Evolutionary conservation across 768 basidiomycete species (phyloP).

Genomic region (Mycena latifolia): DNA sequence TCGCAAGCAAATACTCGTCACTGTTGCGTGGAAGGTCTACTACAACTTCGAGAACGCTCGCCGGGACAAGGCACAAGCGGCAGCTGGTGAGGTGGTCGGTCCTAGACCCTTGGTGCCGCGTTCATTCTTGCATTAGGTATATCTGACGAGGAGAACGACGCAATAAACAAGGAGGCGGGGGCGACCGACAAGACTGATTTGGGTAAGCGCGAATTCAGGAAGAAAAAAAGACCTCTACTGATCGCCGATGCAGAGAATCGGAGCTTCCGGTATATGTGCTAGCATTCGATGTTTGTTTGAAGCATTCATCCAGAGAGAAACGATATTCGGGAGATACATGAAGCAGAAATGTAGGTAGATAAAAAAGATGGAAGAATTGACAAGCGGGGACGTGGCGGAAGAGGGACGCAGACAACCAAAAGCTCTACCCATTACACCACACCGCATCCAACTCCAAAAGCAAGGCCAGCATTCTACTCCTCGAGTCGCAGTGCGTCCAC

Average conservation of each 20-base stretch:
- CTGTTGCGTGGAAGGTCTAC: slow-evolving; percentile 19
- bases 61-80: slow-evolving; percentile 19
- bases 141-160: slow-evolving; percentile 12
- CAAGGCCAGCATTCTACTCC: background rate
- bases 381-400: background rate
- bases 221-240: background rate
- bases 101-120: background rate
- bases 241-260: slow-evolving; percentile 10
- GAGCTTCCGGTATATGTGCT: slow-evolving; percentile 26
- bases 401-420: background rate
- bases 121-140: slow-evolving; percentile 5
- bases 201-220: background rate
- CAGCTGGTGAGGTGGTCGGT: background rate
- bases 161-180: slow-evolving; percentile 7
- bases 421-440: background rate
- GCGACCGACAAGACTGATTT: slow-evolving; percentile 22
- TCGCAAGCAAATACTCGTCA: slow-evolving; percentile 21
- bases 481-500: slow-evolving; percentile 9
- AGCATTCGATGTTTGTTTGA: background rate
- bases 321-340: too few species aligned
- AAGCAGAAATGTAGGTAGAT: background rate
- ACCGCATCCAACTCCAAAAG: background rate
- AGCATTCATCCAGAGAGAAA: too few species aligned
- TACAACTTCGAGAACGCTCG: slow-evolving; percentile 21
- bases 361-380: background rate